phyloP scores from a whole-genome alignment of 2,329 filamentous ascomycete genomes.

The Diaporthe sp. region DNA sequence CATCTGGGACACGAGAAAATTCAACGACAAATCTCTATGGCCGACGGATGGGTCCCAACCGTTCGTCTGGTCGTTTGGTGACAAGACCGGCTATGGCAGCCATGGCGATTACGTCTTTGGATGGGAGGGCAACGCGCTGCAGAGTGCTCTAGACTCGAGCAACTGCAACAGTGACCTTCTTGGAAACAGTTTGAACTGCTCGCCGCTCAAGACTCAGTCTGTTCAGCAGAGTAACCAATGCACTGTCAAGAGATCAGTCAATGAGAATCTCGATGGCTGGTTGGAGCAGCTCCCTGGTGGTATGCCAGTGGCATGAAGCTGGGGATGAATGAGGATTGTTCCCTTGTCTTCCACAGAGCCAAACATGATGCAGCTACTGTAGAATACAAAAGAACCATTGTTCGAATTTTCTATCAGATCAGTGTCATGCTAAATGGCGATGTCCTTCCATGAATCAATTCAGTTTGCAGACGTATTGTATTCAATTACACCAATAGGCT shows the following conservation, averaged over 20 bases:
- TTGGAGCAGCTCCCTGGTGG: slow-evolving; percentile 1
- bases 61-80: slow-evolving; percentile 47
- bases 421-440: too few relatives aligned
- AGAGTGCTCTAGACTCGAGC: slow-evolving; percentile 45
- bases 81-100: slow-evolving; percentile 50
- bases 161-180: slow-evolving; percentile 21
- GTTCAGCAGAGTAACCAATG: slow-evolving; percentile 17
- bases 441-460: too few relatives aligned
- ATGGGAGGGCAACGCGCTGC: slow-evolving; percentile 47
- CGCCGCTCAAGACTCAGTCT: neutral
- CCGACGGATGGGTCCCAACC: slow-evolving; percentile 49
- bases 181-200: neutral
- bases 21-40: slow-evolving; percentile 39
- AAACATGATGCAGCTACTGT: neutral
- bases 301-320: neutral
- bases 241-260: neutral
- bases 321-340: neutral
- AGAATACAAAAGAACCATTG: too few relatives aligned
- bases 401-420: too few relatives aligned
- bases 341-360: neutral
- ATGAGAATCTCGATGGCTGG: slow-evolving; percentile 13
- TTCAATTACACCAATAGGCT: too few relatives aligned
- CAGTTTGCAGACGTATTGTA: too few relatives aligned
- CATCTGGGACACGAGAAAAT: slow-evolving; percentile 44
- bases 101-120: slow-evolving; percentile 51